Conservation (phyloP, 2,329 filamentous ascomycete species). For the Lasiodiplodia theobromae region DNA sequence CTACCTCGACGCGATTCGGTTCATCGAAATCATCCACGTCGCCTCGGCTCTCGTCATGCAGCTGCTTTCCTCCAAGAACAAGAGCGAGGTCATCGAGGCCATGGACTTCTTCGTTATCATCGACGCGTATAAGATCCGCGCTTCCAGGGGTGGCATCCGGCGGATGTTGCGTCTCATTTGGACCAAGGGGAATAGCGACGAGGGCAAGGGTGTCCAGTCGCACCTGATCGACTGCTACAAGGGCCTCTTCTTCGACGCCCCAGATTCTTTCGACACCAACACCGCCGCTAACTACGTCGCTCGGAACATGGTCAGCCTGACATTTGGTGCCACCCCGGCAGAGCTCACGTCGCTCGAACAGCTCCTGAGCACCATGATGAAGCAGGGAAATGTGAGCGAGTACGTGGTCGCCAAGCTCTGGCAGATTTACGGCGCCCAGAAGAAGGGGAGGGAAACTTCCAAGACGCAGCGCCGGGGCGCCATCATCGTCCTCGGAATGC, state of each 20-base stretch:
- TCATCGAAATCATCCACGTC: conserved; percentile 88
- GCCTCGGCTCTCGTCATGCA: conserved; percentile 84
- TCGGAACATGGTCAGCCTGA: conserved; percentile 98
- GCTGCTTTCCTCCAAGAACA: conserved; percentile 91
- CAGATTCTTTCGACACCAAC: conserved; percentile 84
- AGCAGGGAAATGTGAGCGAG: conserved; percentile 83
- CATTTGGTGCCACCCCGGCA: conserved; percentile 91
- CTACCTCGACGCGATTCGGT: conserved; percentile 90
- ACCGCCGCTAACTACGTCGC: conserved; percentile 95
- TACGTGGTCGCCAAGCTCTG: conserved; percentile 90
- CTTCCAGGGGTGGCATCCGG: conserved; percentile 89
- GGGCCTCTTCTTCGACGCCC: conserved; percentile 93
- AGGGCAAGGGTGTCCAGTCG: conserved; percentile 96
- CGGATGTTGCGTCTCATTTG: conserved; percentile 97
- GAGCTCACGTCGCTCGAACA: conserved; percentile 96
- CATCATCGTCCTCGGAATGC: conserved; percentile 97
- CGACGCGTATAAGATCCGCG: conserved; percentile 94
- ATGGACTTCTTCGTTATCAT: conserved; percentile 98
- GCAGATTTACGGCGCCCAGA: conserved; percentile 96
- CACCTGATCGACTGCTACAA: conserved; percentile 98
- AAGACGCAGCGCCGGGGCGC: conserved; percentile 87
- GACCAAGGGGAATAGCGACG: conserved; percentile 99
- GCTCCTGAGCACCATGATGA: conserved; percentile 97
- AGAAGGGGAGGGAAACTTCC: conserved; percentile 78
- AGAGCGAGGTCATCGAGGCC: conserved; percentile 97